A percentile compares a stretch with the other conserved stretches of the same genome.
phyloP scores from a whole-genome alignment of 352 stramenopile genomes.

The Thalassiosira exigua region DNA sequence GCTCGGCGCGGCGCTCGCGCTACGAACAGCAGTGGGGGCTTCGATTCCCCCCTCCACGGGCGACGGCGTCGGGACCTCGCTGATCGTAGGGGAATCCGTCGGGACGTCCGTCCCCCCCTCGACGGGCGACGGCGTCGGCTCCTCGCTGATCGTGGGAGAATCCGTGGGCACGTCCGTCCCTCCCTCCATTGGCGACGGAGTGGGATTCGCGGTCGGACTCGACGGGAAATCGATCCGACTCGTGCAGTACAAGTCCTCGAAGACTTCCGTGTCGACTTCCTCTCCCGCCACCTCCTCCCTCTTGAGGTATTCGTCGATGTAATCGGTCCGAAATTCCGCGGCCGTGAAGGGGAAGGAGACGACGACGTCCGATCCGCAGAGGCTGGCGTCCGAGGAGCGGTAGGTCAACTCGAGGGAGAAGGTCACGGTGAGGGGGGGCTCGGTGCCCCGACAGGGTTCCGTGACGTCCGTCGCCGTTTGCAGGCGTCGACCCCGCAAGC shows the following conservation, averaged over 20 bases:
- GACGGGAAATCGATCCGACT: conserved; percentile 5
- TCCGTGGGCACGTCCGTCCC: too few species aligned
- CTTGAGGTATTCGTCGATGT: conserved; percentile 18
- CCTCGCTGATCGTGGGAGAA: too few species aligned
- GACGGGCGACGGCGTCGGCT: too few species aligned
- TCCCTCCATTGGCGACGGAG: too few species aligned
- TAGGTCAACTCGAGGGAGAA: conserved; percentile 24
- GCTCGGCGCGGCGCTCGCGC: too few species aligned
- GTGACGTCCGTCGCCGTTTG: conserved; percentile 5
- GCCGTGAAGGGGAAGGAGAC: conserved; percentile 17
- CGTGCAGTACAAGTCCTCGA: conserved; percentile 24
- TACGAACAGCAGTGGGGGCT: too few species aligned
- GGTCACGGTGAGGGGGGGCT: not conserved
- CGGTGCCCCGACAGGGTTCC: conserved; percentile 12
- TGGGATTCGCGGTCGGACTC: too few species aligned
- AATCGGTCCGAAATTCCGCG: conserved; percentile 3
- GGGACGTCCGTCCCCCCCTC: too few species aligned
- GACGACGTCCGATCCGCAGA: conserved; percentile 9
- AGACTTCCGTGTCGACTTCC: not conserved
- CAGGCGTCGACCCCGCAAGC: too few species aligned
- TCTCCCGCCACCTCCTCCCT: not conserved
- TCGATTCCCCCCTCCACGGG: too few species aligned
- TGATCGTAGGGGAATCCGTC: too few species aligned
- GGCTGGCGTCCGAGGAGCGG: not conserved
- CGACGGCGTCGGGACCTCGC: too few species aligned